Percentiles rank a stretch among this genome's conserved stretches.
Evolutionary conservation across 1,139 yeast species (phyloP).

Genomic region (Saccharomyces hybrid): DNA sequence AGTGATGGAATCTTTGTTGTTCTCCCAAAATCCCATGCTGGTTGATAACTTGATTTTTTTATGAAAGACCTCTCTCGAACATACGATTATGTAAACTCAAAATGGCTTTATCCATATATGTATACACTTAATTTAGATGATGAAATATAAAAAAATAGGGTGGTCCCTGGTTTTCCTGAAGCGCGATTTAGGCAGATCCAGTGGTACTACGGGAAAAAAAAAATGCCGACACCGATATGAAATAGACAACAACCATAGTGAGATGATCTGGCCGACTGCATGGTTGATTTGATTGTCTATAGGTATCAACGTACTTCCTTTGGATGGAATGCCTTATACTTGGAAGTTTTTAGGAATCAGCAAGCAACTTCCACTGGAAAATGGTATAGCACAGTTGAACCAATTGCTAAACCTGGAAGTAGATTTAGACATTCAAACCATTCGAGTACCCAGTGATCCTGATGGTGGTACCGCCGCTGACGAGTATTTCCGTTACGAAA

Average conservation of each 20-base stretch:
- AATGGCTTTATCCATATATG: not conserved
- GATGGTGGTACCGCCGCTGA: not conserved
- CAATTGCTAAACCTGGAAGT: not conserved
- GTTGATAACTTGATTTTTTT: not conserved
- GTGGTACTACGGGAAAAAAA: not conserved
- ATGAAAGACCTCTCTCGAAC: not conserved
- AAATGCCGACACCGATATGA: not conserved
- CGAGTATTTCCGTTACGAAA: not conserved
- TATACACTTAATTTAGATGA: not conserved
- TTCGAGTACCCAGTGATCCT: not conserved
- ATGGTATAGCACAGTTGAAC: not conserved
- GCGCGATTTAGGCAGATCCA: not conserved
- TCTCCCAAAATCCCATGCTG: conserved; percentile 38
- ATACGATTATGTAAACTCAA: not conserved
- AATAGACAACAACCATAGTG: not conserved
- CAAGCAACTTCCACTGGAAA: not conserved
- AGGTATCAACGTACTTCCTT: not conserved
- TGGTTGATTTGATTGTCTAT: not conserved
- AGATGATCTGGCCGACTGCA: not conserved
- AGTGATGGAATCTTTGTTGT: conserved; percentile 40
- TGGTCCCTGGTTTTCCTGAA: not conserved
- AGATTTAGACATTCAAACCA: not conserved
- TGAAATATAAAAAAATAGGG: not conserved
- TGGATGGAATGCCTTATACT: not conserved
- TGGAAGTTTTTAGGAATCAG: not conserved